Evolutionary conservation across 2,329 filamentous ascomycete species (phyloP).

Genomic region (Sclerotinia glacialis): DNA sequence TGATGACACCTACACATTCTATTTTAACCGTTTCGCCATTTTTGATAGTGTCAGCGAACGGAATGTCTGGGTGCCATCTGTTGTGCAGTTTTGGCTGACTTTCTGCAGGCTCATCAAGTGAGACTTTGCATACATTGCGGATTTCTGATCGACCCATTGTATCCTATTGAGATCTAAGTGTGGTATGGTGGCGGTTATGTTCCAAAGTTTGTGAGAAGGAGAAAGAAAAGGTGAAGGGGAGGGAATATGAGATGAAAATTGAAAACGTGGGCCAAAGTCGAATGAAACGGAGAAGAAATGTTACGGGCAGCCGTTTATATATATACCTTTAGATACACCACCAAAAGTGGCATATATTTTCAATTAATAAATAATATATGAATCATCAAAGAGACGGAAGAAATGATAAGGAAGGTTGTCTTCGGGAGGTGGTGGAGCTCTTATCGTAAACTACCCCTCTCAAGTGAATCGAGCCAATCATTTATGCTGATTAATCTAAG

Average conservation of each 20-base stretch:
- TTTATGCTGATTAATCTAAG: background rate
- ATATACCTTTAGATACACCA: background rate
- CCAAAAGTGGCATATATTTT: background rate
- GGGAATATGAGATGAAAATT: background rate
- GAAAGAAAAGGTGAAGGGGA: background rate
- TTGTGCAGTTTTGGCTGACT: conserved; percentile 75
- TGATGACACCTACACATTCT: conserved; percentile 59
- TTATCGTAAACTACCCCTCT: conserved; percentile 15
- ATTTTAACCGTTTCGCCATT: conserved; percentile 89
- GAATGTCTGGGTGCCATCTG: conserved; percentile 90
- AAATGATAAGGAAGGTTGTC: background rate
- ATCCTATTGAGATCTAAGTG: background rate
- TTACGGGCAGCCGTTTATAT: background rate
- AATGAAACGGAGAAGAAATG: background rate
- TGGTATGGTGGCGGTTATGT: background rate
- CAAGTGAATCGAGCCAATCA: background rate
- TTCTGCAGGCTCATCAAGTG: conserved; percentile 66
- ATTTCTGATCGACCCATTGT: conserved; percentile 55
- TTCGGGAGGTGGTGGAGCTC: conserved; percentile 1
- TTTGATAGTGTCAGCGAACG: conserved; percentile 68
- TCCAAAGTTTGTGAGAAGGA: background rate
- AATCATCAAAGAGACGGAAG: conserved; percentile 12
- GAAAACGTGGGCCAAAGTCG: background rate
- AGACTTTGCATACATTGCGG: conserved; percentile 70
- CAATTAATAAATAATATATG: background rate